Conservation (phyloP, 192 early-diverging fungal genomes). For the Coemansia sp. region DNA sequence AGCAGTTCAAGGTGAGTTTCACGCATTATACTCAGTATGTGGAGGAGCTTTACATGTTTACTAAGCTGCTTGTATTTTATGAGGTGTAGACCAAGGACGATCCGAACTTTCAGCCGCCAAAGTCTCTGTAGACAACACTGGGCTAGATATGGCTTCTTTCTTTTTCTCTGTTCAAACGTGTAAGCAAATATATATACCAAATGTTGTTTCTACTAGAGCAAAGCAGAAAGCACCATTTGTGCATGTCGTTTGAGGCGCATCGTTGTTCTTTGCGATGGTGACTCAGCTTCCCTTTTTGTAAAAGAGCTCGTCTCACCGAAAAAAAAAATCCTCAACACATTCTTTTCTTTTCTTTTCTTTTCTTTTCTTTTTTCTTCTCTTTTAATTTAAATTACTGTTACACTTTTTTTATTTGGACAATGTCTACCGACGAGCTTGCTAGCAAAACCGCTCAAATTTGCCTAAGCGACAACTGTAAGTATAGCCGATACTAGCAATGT, state of each 20-base stretch:
- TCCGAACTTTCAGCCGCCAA: slow-evolving; percentile 55
- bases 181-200: not conserved
- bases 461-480: slow-evolving; percentile 40
- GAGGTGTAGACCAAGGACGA: slow-evolving; percentile 37
- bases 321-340: not conserved
- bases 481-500: not conserved
- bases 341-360: slow-evolving; percentile 2
- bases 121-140: slow-evolving; percentile 36
- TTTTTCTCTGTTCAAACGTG: not conserved
- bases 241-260: not conserved
- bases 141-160: not conserved
- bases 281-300: not conserved
- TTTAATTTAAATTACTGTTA: not conserved
- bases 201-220: no score
- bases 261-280: not conserved
- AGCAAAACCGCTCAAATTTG: slow-evolving; percentile 32
- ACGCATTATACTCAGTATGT: no score
- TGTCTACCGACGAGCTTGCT: slow-evolving; percentile 39
- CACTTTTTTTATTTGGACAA: slow-evolving; percentile 8
- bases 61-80: not conserved
- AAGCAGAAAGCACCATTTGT: not conserved
- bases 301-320: not conserved
- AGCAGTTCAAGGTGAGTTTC: slow-evolving; percentile 51
- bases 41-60: not conserved
- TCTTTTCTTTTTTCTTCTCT: slow-evolving; percentile 3